A percentile compares a stretch with the other conserved stretches of the same genome.
Conservation (phyloP, 2,329 filamentous ascomycete genomes). For the Scopulariopsis brevicaulis region DNA sequence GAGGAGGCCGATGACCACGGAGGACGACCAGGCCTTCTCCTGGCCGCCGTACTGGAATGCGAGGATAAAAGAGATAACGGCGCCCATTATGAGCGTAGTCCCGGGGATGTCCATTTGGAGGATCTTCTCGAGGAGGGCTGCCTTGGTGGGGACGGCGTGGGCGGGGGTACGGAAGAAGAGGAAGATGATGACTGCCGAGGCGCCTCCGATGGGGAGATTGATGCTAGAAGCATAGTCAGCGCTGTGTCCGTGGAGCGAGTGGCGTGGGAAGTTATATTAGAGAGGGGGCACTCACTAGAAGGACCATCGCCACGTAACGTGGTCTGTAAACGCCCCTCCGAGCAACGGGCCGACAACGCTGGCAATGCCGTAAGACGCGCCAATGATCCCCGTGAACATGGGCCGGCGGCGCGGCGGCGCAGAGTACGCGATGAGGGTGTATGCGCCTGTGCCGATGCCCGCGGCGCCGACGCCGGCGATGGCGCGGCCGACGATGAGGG, state of each 20-base stretch:
- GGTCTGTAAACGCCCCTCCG: constrained; percentile 15
- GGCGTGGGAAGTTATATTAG: neutral
- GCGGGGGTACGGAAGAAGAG: constrained; percentile 29
- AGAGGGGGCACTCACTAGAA: neutral
- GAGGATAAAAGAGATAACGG: constrained; percentile 29
- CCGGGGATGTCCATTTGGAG: constrained; percentile 36
- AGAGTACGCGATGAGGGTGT: constrained; percentile 36
- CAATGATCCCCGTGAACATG: constrained; percentile 24
- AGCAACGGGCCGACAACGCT: constrained; percentile 16
- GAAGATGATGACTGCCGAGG: constrained; percentile 19
- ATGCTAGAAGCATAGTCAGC: constrained; percentile 12
- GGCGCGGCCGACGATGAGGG: constrained; percentile 39
- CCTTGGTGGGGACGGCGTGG: constrained; percentile 21
- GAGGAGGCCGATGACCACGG: constrained; percentile 28
- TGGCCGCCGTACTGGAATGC: constrained; percentile 36
- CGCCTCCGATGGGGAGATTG: constrained; percentile 20
- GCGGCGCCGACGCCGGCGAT: constrained; percentile 34
- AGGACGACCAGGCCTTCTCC: constrained; percentile 27
- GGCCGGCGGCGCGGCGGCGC: constrained; percentile 22
- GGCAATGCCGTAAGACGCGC: constrained; percentile 22
- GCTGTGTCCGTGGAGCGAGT: neutral
- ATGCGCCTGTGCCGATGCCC: constrained; percentile 33
- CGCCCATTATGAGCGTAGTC: constrained; percentile 29
- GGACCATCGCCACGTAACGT: constrained; percentile 16
- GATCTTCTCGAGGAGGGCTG: constrained; percentile 28